Percentiles rank a stretch among this genome's conserved stretches.
These are phyloP conservation scores for Trichothecium sympodiale DNA, from an alignment of 2,329 filamentous ascomycete species.

Conservation along the genomic window DNA sequence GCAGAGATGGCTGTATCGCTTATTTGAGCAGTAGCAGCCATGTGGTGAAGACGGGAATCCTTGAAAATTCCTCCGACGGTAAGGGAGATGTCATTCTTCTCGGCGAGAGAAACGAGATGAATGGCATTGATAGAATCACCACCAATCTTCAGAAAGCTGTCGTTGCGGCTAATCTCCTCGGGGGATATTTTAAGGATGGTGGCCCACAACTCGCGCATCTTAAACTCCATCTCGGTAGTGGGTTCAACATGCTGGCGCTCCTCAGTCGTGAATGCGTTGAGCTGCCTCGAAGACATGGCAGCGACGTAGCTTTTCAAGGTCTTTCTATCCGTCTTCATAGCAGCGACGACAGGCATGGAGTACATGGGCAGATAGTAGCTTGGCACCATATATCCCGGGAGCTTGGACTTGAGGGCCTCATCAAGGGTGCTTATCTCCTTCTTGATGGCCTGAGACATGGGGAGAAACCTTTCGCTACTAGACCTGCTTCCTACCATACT, in stretches of 20 bases:
- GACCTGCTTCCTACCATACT: not conserved
- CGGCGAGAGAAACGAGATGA: constrained; percentile 1
- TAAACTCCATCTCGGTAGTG: constrained; percentile 4
- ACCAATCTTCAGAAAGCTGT: constrained; percentile 8
- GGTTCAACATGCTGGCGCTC: constrained; percentile 9
- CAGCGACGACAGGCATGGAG: constrained; percentile 5
- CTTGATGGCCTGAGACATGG: not conserved
- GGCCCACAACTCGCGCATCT: constrained; percentile 5
- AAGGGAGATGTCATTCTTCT: constrained; percentile 1
- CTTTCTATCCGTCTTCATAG: constrained; percentile 9
- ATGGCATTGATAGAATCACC: constrained; percentile 10
- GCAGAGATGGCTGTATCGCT: constrained; percentile 2
- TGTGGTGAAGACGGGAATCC: not conserved
- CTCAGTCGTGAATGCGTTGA: constrained; percentile 20
- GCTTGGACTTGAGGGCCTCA: not conserved
- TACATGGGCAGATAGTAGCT: constrained; percentile 3
- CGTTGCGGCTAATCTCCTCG: constrained; percentile 4
- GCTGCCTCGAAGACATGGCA: constrained; percentile 21
- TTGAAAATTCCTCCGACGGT: constrained; percentile 4
- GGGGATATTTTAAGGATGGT: constrained; percentile 4
- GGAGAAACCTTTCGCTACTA: not conserved
- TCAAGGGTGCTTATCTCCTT: not conserved
- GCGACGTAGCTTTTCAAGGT: constrained; percentile 18
- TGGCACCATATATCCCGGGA: constrained; percentile 12
- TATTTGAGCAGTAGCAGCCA: not conserved